Base-by-base conservation (phyloP, 495 filamentous ascomycete species). In the Aspergillus funiculosus region DNA sequence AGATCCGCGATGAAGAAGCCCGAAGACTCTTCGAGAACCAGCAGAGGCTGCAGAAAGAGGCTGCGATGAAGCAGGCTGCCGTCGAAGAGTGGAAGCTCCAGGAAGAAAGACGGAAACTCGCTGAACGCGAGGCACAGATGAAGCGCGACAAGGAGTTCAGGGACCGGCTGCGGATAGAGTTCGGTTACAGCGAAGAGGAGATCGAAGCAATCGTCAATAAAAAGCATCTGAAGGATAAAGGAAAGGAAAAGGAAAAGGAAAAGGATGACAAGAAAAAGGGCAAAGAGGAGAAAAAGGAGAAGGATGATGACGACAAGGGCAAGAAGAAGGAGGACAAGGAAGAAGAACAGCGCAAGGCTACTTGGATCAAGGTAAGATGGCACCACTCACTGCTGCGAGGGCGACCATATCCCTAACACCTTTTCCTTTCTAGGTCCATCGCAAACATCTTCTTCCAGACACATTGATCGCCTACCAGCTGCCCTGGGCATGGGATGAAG, bases 11-110 rank as follows among this genome's bases (percentile, higher is more conserved):
- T 25, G 63, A 68, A 43, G 62, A 67, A 52, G 57, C 54, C 4
- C 56, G 60, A 35, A 52, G 58, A 41, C 19, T 48, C 24, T 44
- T 59, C 13, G 64, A 66, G 22, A 62, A 67, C 26, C 63, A 72
- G 36, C 57, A 71, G 54, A 63, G 57, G 52, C 65, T 59, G 19
- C 68, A 64, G 6, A 64, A 74, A 43, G 65, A 78, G 51, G 65
- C 70, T 11, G 63, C 69, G 48, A 68, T 82, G 54, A 74, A 73
- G 59, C 51, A 60, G 36, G 72, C 74, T 51, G 67, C 67, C 1
- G 66, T 79, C 43, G 68, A 79, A 9, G 75, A 87, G 61, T 75
- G 69, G 54, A 70, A 79, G 41, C 64, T 74, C 34, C 71, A 75
- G 38, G 80, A 85, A 59, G 65, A 67, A 46, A 57, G 64, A 6